These are phyloP conservation scores for Immersiella caudata DNA, from an alignment of 495 filamentous ascomycete genomes.

Conservation along the genomic window DNA sequence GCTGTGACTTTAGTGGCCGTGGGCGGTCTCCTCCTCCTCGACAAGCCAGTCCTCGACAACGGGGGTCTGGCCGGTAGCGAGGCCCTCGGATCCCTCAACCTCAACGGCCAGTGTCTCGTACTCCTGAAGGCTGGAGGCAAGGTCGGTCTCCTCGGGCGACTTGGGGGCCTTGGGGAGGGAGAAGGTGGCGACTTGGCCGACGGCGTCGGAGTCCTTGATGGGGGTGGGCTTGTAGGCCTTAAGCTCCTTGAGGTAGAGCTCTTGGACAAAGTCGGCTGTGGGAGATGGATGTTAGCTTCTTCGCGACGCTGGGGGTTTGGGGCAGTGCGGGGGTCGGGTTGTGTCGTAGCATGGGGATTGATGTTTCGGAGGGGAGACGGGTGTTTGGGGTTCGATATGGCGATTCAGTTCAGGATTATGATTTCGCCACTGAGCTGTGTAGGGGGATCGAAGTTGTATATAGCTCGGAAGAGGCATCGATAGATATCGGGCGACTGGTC, in stretches of 20 bases:
- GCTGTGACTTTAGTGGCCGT: slow-evolving; percentile 38
- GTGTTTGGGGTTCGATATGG: not conserved
- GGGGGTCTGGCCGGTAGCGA: slow-evolving; percentile 38
- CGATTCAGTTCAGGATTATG: not conserved
- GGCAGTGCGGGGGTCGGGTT: not conserved
- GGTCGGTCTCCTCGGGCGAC: slow-evolving; percentile 89
- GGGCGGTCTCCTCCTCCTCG: slow-evolving; percentile 47
- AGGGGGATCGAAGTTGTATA: not conserved
- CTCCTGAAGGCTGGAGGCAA: slow-evolving; percentile 83
- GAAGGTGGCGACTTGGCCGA: slow-evolving; percentile 92
- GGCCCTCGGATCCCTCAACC: slow-evolving; percentile 79
- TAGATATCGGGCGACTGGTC: not conserved
- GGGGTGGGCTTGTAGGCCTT: slow-evolving; percentile 86
- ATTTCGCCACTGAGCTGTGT: not conserved
- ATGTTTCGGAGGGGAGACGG: not conserved
- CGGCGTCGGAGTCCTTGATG: slow-evolving; percentile 82
- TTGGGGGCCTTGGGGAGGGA: slow-evolving; percentile 71
- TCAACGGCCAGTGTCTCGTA: slow-evolving; percentile 94
- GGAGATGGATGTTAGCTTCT: slow-evolving; percentile 1
- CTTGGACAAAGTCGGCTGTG: slow-evolving; percentile 91
- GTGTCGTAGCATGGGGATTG: not conserved
- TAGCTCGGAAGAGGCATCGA: not conserved
- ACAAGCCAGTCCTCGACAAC: slow-evolving; percentile 54
- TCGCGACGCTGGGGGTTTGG: not conserved
- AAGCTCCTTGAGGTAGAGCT: slow-evolving; percentile 93